These are phyloP conservation scores for Neonectria coccinea DNA, from an alignment of 2,329 filamentous ascomycete genomes.

Conservation along the genomic window DNA sequence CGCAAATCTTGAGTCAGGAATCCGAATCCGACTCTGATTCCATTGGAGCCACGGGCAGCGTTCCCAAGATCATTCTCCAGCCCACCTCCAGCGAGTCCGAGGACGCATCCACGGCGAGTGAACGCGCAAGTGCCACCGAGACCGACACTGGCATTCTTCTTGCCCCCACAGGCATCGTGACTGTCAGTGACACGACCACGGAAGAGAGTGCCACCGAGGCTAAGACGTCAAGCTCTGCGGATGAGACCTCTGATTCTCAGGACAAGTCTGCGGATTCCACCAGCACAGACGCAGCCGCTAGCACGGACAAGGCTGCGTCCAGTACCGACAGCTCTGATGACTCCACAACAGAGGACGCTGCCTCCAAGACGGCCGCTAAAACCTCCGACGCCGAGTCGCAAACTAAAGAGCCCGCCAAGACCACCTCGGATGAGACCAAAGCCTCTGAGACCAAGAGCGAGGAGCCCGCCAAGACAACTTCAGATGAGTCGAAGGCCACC, in stretches of 20 bases:
- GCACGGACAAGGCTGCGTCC: background rate
- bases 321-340: background rate
- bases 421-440: background rate
- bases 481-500: background rate
- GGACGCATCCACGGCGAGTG: slow-evolving; percentile 30
- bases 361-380: background rate
- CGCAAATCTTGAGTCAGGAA: slow-evolving; percentile 37
- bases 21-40: slow-evolving; percentile 12
- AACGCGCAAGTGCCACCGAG: slow-evolving; percentile 27
- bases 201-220: background rate
- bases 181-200: slow-evolving; percentile 23
- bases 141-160: slow-evolving; percentile 43
- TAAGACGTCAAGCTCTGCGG: background rate
- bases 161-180: slow-evolving; percentile 43
- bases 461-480: background rate
- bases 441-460: background rate
- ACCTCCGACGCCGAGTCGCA: slow-evolving; percentile 1
- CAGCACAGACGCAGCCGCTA: background rate
- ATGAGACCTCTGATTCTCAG: background rate
- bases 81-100: slow-evolving; percentile 34
- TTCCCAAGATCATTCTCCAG: slow-evolving; percentile 36
- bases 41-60: slow-evolving; percentile 33
- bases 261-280: background rate
- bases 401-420: background rate
- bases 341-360: background rate